Conservation (phyloP, 83 land plant species). For the Diphasiastrum complanatum region DNA sequence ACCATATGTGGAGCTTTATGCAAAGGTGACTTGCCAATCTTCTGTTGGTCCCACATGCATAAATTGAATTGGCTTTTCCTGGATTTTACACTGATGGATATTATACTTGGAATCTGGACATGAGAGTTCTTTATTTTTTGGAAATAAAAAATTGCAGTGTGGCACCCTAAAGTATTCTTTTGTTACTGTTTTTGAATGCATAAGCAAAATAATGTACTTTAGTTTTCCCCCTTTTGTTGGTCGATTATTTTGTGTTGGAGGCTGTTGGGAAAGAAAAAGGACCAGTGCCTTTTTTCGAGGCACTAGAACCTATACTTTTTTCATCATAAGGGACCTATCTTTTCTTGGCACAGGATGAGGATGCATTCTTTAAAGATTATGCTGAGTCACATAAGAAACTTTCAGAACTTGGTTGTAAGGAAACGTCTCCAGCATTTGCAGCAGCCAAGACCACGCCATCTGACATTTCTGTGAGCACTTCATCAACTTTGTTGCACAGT, state of each 20-base stretch:
- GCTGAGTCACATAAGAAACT: constrained; percentile 90
- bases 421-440: constrained; percentile 32
- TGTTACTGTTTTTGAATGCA: too few relatives aligned
- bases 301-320: too few relatives aligned
- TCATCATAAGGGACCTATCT: too few relatives aligned
- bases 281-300: too few relatives aligned
- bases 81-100: neutral
- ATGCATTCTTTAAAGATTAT: constrained; percentile 78
- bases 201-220: too few relatives aligned
- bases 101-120: neutral
- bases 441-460: too few relatives aligned
- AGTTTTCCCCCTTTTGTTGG: too few relatives aligned
- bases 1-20: constrained; percentile 83
- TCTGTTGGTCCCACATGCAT: neutral
- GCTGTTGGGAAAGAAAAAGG: too few relatives aligned
- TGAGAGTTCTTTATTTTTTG: too few relatives aligned
- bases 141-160: too few relatives aligned
- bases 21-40: constrained; percentile 69
- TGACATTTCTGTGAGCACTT: neutral
- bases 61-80: neutral
- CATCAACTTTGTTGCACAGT: neutral
- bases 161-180: too few relatives aligned
- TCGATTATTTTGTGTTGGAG: too few relatives aligned
- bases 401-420: constrained; percentile 74
- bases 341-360: constrained; percentile 99